Evolutionary conservation across 805 yeast genomes (phyloP), one percentile per base, ranked within the genome.

Genomic region (Pichia manshurica): DNA sequence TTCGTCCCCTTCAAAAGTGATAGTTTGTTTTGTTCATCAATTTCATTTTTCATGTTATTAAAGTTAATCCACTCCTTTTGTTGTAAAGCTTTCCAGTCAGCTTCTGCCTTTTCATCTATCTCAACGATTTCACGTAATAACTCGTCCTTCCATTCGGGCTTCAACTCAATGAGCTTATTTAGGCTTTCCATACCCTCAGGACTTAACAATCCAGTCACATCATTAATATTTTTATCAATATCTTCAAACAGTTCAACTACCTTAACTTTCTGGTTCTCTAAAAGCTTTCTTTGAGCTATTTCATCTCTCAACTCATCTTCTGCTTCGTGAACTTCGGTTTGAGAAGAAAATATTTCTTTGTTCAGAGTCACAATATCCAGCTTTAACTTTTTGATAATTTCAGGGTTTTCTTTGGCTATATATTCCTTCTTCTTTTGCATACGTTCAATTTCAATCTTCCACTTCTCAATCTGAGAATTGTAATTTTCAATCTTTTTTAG

Each of bases 1-100:
- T 57, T 65, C 12, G 56, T 34, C 13, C 37, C 43, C 33, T 21
- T 42, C 9, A 39, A n/a, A 28, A 39, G 17, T 7, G 37, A 28
- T 10, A 41, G n/a, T 20, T 52, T 45, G 31, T 45, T 48, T 33
- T 39, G 36, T 10, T 53, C 57, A 13, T 57, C 57, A n/a, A 56
- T 42, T 28, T 59, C 55, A 16, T 55, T 57, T 21, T 60, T 53
- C 31, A 62, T 53, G 16, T 57, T 48, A 19, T 60, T 55, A 45
- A 67, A 60, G 33, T 62, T 58, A 12, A 56, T 52, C 28, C 60
- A 66, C 47, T 69, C 73, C 32, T 61, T 59, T 48, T 67, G 69
- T 46, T 67, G 73, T 31, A 62, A 56, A 1, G 68, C 66, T 53
- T 69, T 62, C 73, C 72, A 70, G 45, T 62, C 64, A 3, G 69